Percentiles rank a stretch among this genome's conserved stretches.
These are phyloP conservation scores for Alternaria sp. DNA, from an alignment of 2,329 filamentous ascomycete species.

Conservation along the genomic window DNA sequence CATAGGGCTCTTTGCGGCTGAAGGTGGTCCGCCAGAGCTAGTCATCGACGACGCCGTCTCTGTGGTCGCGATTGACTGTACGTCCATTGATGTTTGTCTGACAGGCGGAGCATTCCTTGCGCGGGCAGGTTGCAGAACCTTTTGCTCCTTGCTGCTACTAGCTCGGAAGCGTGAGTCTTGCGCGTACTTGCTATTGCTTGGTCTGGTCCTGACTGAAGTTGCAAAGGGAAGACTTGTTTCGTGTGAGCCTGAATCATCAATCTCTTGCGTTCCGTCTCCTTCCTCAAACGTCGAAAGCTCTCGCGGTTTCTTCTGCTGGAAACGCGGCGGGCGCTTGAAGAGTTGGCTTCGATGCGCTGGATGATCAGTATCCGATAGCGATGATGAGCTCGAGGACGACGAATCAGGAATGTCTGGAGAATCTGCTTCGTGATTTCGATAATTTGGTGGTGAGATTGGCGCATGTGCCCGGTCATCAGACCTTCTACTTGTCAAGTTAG, in stretches of 20 bases:
- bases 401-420: constrained; percentile 33
- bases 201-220: constrained; percentile 17
- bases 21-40: constrained; percentile 43
- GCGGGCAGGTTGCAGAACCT: constrained; percentile 6
- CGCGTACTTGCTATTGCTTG: constrained; percentile 12
- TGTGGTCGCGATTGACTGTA: constrained; percentile 28
- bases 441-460: constrained; percentile 8
- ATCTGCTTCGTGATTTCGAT: constrained; percentile 17
- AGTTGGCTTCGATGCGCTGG: constrained; percentile 53
- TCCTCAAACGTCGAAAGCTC: constrained; percentile 34
- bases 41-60: constrained; percentile 61
- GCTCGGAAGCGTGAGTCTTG: constrained; percentile 11
- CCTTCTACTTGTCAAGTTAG: constrained; percentile 25
- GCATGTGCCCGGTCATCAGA: constrained; percentile 18
- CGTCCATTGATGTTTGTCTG: constrained; percentile 23
- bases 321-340: constrained; percentile 52
- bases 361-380: constrained; percentile 45
- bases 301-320: constrained; percentile 39
- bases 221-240: constrained; percentile 54
- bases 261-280: constrained; percentile 42
- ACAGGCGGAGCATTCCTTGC: constrained; percentile 1
- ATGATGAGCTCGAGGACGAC: constrained; percentile 41
- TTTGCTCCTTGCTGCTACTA: constrained; percentile 17
- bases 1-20: constrained; percentile 27
- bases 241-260: constrained; percentile 64